Evolutionary conservation across 2,329 filamentous ascomycete genomes (phyloP).

Genomic region (Fusarium keratoplasticum): DNA sequence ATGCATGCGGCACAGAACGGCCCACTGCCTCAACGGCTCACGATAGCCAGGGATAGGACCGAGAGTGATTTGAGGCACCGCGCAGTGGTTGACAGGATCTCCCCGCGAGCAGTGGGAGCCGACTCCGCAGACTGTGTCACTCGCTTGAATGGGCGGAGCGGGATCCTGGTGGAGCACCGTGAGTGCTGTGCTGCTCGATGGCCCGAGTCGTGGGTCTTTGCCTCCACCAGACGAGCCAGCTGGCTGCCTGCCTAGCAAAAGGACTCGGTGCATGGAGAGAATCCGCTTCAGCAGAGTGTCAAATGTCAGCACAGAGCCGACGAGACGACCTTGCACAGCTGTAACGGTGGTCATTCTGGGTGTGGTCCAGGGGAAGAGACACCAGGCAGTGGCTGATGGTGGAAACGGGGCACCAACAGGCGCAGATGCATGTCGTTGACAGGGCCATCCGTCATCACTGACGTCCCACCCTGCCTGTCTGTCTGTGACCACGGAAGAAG

Average conservation of each 20-base stretch:
- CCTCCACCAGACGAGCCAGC: conserved; percentile 20
- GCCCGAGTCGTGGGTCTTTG: conserved; percentile 32
- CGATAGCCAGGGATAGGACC: conserved; percentile 30
- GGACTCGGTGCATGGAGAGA: conserved; percentile 12
- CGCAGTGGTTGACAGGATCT: conserved; percentile 31
- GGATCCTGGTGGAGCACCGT: conserved; percentile 18
- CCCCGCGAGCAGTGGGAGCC: conserved; percentile 23
- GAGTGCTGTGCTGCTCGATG: conserved; percentile 16
- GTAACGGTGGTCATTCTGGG: conserved; percentile 27
- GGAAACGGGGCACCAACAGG: conserved; percentile 34
- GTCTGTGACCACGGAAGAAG: conserved; percentile 19
- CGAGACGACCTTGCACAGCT: conserved; percentile 30
- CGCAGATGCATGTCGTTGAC: conserved; percentile 23
- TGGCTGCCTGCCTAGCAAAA: conserved; percentile 10
- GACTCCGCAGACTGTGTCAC: conserved; percentile 32
- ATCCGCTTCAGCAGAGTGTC: conserved; percentile 9
- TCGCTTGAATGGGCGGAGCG: conserved; percentile 33
- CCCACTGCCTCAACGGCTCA: conserved; percentile 42
- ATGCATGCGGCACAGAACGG: conserved; percentile 43
- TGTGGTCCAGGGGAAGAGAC: conserved; percentile 21
- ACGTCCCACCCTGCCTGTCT: conserved; percentile 35
- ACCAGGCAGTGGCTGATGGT: conserved; percentile 21
- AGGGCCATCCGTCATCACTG: conserved; percentile 34
- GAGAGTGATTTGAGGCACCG: conserved; percentile 23
- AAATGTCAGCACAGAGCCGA: conserved; percentile 29